Evolutionary conservation across 139 green algal genomes (phyloP).

Genomic region (Ettlia oleoabundans): DNA sequence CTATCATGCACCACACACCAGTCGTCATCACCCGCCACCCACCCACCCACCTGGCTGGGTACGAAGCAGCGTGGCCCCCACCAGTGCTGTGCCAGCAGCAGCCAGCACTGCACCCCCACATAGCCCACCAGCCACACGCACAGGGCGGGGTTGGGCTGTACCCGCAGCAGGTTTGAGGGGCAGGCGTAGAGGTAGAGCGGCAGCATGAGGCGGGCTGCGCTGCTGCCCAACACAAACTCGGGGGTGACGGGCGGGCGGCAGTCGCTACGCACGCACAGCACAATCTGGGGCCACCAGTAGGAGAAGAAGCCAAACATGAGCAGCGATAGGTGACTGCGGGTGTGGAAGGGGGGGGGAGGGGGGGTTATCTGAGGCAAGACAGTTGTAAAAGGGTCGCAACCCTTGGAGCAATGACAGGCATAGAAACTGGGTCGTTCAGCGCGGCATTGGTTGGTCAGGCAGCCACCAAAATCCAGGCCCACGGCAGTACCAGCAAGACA

Average conservation of each 20-base stretch:
- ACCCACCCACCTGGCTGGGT: conserved; percentile 46
- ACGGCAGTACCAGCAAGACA: no score
- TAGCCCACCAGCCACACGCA: conserved; percentile 57
- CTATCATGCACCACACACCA: no score
- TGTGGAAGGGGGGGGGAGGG: background rate
- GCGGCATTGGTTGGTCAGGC: no score
- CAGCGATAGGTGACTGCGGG: conserved; percentile 40
- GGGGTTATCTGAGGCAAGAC: background rate
- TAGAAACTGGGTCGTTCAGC: no score
- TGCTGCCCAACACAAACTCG: conserved; percentile 82
- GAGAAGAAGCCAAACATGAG: conserved; percentile 65
- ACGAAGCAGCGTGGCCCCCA: conserved; percentile 81
- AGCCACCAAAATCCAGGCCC: no score
- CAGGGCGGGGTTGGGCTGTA: conserved; percentile 39
- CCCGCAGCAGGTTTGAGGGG: conserved; percentile 69
- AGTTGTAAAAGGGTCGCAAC: background rate
- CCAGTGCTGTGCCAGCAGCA: conserved; percentile 73
- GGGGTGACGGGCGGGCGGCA: conserved; percentile 71
- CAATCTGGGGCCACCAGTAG: conserved; percentile 92
- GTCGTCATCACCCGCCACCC: no score
- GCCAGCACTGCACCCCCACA: conserved; percentile 62
- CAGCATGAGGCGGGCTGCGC: conserved; percentile 55
- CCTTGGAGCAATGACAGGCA: no score
- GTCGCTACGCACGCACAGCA: conserved; percentile 65
- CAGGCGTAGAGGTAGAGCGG: conserved; percentile 83